phyloP scores from a whole-genome alignment of 345 rosid species.

The Cardamine chenopodiifolia region DNA sequence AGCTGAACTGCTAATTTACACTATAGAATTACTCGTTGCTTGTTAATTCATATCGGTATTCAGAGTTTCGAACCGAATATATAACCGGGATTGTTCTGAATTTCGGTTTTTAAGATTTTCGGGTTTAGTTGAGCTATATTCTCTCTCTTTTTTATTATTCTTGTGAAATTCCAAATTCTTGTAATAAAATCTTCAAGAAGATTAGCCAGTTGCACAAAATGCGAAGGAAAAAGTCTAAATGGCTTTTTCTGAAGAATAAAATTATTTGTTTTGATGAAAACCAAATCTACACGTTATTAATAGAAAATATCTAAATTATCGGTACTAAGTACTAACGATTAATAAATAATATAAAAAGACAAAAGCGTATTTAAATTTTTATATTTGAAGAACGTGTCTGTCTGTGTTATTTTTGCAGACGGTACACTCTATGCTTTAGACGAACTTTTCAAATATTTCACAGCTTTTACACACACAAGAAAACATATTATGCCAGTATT shows the following conservation, averaged over 20 bases:
- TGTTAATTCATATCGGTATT: neutral
- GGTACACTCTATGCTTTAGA: too few relatives aligned
- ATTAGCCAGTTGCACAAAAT: slow-evolving; percentile 42
- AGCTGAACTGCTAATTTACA: neutral
- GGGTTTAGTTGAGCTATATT: slow-evolving; percentile 31
- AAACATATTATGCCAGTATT: too few relatives aligned
- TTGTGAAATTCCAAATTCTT: slow-evolving; percentile 1
- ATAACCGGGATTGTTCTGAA: neutral
- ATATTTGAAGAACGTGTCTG: slow-evolving; percentile 23
- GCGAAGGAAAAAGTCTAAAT: slow-evolving; percentile 46
- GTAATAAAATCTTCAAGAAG: slow-evolving; percentile 24
- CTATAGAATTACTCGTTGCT: neutral
- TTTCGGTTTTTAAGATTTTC: neutral
- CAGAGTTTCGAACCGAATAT: neutral
- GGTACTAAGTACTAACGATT: neutral
- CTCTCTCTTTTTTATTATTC: neutral
- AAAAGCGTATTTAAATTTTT: neutral
- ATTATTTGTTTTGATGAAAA: slow-evolving; percentile 9
- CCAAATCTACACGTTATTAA: slow-evolving; percentile 42
- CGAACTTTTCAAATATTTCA: too few relatives aligned
- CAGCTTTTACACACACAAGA: too few relatives aligned
- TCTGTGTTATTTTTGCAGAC: too few relatives aligned
- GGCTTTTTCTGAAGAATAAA: slow-evolving; percentile 16
- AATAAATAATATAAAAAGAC: neutral
- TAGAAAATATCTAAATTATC: slow-evolving; percentile 38